Evolutionary conservation across 1,139 yeast genomes (phyloP), one percentile per base, ranked within the genome.

Genomic region (Blastobotrys proliferans): DNA sequence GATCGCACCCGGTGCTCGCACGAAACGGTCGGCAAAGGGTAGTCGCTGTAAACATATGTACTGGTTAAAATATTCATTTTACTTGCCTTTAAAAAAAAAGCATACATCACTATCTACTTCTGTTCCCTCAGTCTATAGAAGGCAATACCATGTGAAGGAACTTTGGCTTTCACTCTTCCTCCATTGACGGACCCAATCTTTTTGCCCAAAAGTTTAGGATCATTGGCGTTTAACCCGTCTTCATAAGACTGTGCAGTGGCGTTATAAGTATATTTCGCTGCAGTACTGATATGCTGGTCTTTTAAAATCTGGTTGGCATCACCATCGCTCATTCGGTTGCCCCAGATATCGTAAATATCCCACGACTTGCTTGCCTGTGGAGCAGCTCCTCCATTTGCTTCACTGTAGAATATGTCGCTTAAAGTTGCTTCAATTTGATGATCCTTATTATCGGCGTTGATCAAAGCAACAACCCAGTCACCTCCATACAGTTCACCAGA

Each of bases 331-430:
- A 49, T 31, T 20, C 51, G 38, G 38, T 35, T 42, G 10, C 34
- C 56, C 55, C 56, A 53, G 35, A 53, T 45, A 37, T 53, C 57
- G 32, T 53, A 53, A 16, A 53, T 27, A 26, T 44, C 52, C 53
- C 54, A 53, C 11, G 51, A 39, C 35, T 46, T 35, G 5, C 40
- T 38, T 25, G 46, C 40, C 20, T 46, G 39, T 16, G 45, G 40
- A 29, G 44, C 28, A 9, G 46, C 39, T 1, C 30, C 34, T 4
- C 16, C 32, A 9, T 22, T 18, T 4, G 21, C 24, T 16, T 29
- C 35, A 25, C 41, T 46, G 16, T 44, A 40, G 36, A 58, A 58
- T 30, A 58, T 51, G 21, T 55, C 61, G 9, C 38, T 46, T 40
- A 57, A 46, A 5, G 42, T 33, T 3, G 58, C 49, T n/a, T 42